These are phyloP conservation scores for Pichia californica DNA, from an alignment of 805 yeast genomes.

Conservation along the genomic window DNA sequence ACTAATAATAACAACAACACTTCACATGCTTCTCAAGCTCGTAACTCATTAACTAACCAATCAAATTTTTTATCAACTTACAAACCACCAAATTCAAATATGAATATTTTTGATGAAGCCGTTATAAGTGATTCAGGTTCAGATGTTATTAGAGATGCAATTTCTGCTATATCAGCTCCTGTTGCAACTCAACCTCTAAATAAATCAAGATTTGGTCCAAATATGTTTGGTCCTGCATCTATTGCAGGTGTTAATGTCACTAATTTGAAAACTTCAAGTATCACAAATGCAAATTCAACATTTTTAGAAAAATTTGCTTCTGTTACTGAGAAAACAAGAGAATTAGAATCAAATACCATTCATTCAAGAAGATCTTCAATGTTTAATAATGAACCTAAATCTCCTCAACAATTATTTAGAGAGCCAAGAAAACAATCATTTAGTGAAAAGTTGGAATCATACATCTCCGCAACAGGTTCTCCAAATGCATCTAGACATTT, in stretches of 20 bases:
- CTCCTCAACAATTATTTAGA: conserved; percentile 26
- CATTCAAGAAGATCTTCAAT: conserved; percentile 50
- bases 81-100: conserved; percentile 6
- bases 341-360: conserved; percentile 38
- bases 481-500: conserved; percentile 25
- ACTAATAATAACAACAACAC: too few relatives aligned
- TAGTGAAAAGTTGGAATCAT: conserved; percentile 58
- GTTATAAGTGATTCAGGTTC: conserved; percentile 28
- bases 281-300: conserved; percentile 24
- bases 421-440: conserved; percentile 41
- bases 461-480: conserved; percentile 29
- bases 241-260: conserved; percentile 40
- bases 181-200: conserved; percentile 15
- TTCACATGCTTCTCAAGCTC: conserved; percentile 5
- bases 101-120: conserved; percentile 20
- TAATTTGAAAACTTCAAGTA: conserved; percentile 19
- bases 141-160: conserved; percentile 27
- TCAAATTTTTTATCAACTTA: conserved; percentile 20
- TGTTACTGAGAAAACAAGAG: conserved; percentile 66
- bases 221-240: conserved; percentile 52
- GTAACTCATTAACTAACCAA: conserved; percentile 19
- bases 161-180: conserved; percentile 30
- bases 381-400: conserved; percentile 29
- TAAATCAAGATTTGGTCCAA: conserved; percentile 30
- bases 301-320: conserved; percentile 58